These are phyloP conservation scores for Salvia rosmarinus DNA, from an alignment of 257 asterid species.

Conservation along the genomic window DNA sequence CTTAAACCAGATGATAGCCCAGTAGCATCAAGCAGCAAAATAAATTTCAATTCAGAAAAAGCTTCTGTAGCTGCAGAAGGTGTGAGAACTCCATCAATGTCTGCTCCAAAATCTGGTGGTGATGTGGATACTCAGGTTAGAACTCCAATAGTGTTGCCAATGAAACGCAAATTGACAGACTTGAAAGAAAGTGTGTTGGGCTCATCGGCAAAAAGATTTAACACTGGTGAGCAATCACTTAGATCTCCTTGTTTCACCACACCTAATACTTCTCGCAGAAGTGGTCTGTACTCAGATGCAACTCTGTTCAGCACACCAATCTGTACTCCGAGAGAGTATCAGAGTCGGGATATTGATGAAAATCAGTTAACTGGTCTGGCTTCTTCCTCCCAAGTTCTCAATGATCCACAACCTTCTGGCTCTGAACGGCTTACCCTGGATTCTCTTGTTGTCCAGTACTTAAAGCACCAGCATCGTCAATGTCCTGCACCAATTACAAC, in stretches of 20 bases:
- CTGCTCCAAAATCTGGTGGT: conserved; percentile 51
- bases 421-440: conserved; percentile 82
- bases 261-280: conserved; percentile 56
- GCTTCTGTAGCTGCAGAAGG: conserved; percentile 42
- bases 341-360: conserved; percentile 57
- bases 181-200: conserved; percentile 53
- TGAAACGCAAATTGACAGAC: conserved; percentile 85
- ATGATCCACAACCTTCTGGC: conserved; percentile 65
- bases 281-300: conserved; percentile 62
- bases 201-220: conserved; percentile 65
- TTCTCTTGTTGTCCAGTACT: conserved; percentile 87
- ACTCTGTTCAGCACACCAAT: conserved; percentile 50
- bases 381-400: conserved; percentile 53
- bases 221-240: conserved; percentile 63
- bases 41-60: conserved; percentile 42
- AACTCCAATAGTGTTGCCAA: conserved; percentile 84
- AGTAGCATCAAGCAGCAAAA: conserved; percentile 47
- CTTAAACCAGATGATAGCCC: conserved; percentile 53
- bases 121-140: conserved; percentile 56
- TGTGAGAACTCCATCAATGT: conserved; percentile 55
- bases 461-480: conserved; percentile 98
- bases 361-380: conserved; percentile 43
- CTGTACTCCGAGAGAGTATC: conserved; percentile 56
- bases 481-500: conserved; percentile 99
- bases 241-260: conserved; percentile 62